Evolutionary conservation across 2,329 filamentous ascomycete species (phyloP), one percentile per base, ranked within the genome.

Genomic region (Torrubiella hemipterigena): DNA sequence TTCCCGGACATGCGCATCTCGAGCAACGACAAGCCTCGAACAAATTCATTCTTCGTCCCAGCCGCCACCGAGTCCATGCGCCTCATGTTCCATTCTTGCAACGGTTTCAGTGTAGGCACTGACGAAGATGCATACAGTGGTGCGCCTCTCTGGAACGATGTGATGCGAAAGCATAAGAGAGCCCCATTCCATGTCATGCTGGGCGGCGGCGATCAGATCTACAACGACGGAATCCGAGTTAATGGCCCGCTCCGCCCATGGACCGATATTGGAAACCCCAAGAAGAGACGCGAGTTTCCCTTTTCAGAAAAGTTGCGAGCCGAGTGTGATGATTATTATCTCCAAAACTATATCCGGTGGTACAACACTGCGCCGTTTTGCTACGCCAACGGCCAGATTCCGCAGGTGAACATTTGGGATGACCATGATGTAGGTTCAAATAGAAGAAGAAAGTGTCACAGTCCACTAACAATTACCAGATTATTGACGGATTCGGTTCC

Each of bases 11-110:
- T 91, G 48, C 67, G 63, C 29, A 79, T 77, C 47, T 59, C 65
- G 31, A 69, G 69, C 41, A 57, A 63, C 23, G 64, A 63, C 40
- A 72, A 74, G 50, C 63, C 66, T 6, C 62, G 59, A 36, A 56
- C 52, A 61, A 93, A 68, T 59, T 73, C 42, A 30, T 98, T 98
- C 56, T 93, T 81, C 66, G 74, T 96, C 5, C 89, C 91, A 10
- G 84, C 82, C 10, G 65, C 68, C 35, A 73, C 75, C 27, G 79
- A 95, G 55, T 82, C 83, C 5, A 96, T 98, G 89, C 85, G 93
- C 50, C 82, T 95, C 50, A 93, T 96, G 84, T 98, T 95, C 58
- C 82, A 95, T 61, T 94, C 84, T 35, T 95, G 91, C 61, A 98
- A 98, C 54, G 93, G 91, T 12, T 98, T 98, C 61, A 89, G 82